Base-by-base conservation (phyloP, 495 filamentous ascomycete species). In the Umbilicaria muhlenbergii region DNA sequence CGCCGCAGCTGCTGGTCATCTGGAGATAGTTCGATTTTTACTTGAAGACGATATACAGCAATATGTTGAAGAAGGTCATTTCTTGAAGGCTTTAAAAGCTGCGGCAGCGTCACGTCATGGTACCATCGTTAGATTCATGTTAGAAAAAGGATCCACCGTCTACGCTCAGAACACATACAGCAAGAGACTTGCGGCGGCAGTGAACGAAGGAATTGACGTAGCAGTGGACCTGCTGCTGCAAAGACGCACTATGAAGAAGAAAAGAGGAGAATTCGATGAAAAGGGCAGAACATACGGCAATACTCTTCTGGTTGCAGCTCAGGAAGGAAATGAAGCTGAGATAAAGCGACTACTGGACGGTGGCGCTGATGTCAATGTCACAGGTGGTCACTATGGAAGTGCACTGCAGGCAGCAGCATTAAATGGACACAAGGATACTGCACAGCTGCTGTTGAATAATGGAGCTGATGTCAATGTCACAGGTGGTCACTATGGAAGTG, bases 321-420 rank as follows among this genome's bases (percentile, higher is more conserved):
- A 2, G 6, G 12, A 19, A 32, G 32, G 19, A 34, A 36, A 46
- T 6, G 19, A 13, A 12, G 37, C 11, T 4, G 5, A 24, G 4
- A 19, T 49, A 13, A 15, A 45, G 32, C 18, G 19, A 2, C 43
- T 49, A 31, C 19, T 49, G 24, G n/a, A 35, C 5, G 18, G 33
- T 0, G 48, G 50, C 4, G 34, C 39, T 0, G 28, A 50, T 34
- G 41, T 52, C 16, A 32, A 44, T 35, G 19, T 36, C 11, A 4
- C n/a, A n/a, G n/a, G 12, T 5, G 3, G 21, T 15, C 12, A 3
- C 2, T 1, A 2, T 15, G 10, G 8, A 1, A 55, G 48, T 3
- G 57, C 57, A 2, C 38, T 63, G 0, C 42, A 51, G 24, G 45
- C 41, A 19, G 57, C 57, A 11, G 45, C 52, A 11, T 16, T 14